Evolutionary conservation across 106 monocot genomes (phyloP).

Genomic region (Gastrodia elata): DNA sequence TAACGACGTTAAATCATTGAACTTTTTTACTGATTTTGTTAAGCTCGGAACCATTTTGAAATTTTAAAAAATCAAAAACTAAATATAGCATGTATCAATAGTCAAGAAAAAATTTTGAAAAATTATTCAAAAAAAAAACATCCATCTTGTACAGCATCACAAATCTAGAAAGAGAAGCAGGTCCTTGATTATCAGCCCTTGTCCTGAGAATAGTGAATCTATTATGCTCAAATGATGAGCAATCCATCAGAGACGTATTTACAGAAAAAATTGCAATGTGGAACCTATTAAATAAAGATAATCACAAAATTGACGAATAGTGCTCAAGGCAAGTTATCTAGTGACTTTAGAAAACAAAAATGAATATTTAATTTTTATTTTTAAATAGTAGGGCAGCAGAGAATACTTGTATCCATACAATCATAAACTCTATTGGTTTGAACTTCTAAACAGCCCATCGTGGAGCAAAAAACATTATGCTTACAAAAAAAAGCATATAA

Average conservation of each 20-base stretch:
- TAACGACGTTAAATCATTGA: too few relatives aligned
- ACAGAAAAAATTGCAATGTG: neutral
- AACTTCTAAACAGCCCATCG: neutral
- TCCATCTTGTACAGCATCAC: neutral
- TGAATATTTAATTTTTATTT: neutral
- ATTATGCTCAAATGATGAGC: neutral
- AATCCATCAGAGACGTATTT: neutral
- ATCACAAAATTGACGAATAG: neutral
- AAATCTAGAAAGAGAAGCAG: neutral
- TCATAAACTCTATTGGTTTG: neutral
- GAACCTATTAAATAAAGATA: neutral
- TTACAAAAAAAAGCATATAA: neutral
- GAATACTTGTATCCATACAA: neutral
- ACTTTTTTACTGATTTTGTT: too few relatives aligned
- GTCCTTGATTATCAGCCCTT: neutral
- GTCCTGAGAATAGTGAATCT: neutral
- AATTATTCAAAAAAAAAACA: neutral
- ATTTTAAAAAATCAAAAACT: too few relatives aligned
- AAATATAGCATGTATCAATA: too few relatives aligned
- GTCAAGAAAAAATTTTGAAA: too few relatives aligned
- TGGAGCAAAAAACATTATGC: neutral
- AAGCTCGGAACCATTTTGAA: too few relatives aligned
- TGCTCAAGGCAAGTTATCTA: neutral
- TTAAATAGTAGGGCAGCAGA: neutral
- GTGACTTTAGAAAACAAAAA: neutral